phyloP scores from a whole-genome alignment of 2,329 filamentous ascomycete genomes.

The Lasiodiplodia sp. region DNA sequence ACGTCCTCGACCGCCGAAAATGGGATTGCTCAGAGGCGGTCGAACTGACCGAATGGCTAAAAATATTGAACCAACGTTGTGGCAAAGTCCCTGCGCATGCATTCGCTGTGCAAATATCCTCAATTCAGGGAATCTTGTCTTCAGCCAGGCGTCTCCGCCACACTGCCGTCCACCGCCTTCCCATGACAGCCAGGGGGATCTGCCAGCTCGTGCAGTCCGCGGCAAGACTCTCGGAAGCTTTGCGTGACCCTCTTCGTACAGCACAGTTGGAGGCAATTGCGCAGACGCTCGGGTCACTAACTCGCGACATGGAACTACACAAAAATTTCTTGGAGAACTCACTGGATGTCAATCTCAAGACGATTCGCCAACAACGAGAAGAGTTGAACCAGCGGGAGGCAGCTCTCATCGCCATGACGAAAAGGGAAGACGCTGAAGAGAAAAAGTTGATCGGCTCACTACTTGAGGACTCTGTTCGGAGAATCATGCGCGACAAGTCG shows the following conservation, averaged over 20 bases:
- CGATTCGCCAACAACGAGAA: neutral
- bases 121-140: constrained; percentile 10
- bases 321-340: neutral
- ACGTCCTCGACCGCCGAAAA: constrained; percentile 36
- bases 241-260: neutral
- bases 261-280: neutral
- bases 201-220: neutral
- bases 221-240: neutral
- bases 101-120: constrained; percentile 26
- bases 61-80: constrained; percentile 35
- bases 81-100: constrained; percentile 37
- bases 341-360: neutral
- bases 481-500: neutral
- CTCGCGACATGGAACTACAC: neutral
- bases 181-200: neutral
- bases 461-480: neutral
- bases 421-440: neutral
- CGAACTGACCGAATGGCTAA: constrained; percentile 49
- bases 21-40: constrained; percentile 47
- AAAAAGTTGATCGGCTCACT: neutral
- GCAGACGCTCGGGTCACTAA: neutral
- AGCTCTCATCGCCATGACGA: neutral
- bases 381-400: neutral
- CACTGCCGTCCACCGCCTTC: constrained; percentile 3
- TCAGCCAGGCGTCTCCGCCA: neutral